Evolutionary conservation across 2,329 filamentous ascomycete genomes (phyloP), one percentile per base, ranked within the genome.

Genomic region (Neonectria sp.): DNA sequence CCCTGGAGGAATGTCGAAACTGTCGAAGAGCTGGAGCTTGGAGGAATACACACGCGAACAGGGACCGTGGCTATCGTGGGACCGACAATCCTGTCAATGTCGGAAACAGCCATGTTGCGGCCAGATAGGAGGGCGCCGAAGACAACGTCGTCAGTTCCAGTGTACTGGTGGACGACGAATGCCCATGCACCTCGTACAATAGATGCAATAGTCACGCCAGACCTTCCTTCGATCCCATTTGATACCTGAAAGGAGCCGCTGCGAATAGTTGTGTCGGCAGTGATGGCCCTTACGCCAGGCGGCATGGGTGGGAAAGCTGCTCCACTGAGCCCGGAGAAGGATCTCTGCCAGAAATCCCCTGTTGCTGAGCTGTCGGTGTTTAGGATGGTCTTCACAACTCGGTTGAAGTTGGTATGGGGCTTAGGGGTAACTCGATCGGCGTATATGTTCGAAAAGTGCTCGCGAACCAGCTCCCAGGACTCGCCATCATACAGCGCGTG

Each of bases 401-500:
- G 45, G 45, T 48, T 48, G n/a, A 48, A 48, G 45, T 25, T 25
- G 45, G 24, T 21, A 27, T 48, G 45, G 6, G 3, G n/a, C 5
- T 48, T 21, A 15, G 45, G 21, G 21, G 11, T 13, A 13, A 15
- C 24, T 48, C 7, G 11, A 25, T 15, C n/a, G n/a, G 25, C 4
- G 45, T 48, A 48, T 3, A 27, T 48, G 9, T 48, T 48, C 3
- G 24, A 48, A 24, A 48, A 27, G 45, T 48, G 45, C 9, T 48
- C 24, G n/a, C 21, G 45, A 48, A 24, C 45, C 45, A 48, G 45
- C 12, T 48, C 21, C 45, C 45, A 48, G 8, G 67, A 69, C 2
- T 15, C 9, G 7, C 67, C 86, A 51, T 89, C 87, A 59, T 88
- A 88, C 0, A 88, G 73, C 8, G 83, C 83, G 62, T 88, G 86